These are phyloP conservation scores for Colletotrichum lini DNA, from an alignment of 2,329 filamentous ascomycete species.

Conservation along the genomic window DNA sequence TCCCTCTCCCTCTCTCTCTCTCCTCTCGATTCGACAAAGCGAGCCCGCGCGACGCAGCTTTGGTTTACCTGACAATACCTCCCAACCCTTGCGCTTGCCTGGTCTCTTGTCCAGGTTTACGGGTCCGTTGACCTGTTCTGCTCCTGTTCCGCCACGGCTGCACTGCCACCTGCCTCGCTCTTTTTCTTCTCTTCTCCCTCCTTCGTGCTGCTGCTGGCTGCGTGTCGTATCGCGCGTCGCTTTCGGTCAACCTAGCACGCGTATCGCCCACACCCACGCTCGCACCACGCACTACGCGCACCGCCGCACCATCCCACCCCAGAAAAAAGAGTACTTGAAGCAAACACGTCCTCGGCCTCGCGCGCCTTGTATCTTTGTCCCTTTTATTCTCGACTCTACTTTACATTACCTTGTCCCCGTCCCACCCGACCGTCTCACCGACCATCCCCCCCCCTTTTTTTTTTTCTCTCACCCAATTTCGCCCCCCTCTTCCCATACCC, in stretches of 20 bases:
- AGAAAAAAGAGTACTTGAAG: conserved; percentile 42
- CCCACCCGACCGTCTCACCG: conserved; percentile 12
- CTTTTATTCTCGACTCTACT: conserved; percentile 33
- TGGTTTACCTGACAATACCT: conserved; percentile 9
- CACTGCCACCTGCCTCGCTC: conserved; percentile 22
- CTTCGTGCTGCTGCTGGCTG: not conserved
- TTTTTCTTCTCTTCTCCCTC: not conserved
- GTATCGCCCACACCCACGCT: conserved; percentile 5
- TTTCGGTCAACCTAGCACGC: conserved; percentile 25
- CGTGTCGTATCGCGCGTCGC: conserved; percentile 31
- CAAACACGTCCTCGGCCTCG: conserved; percentile 42
- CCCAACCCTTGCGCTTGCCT: conserved; percentile 9
- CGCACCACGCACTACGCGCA: not conserved
- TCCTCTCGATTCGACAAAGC: conserved; percentile 3
- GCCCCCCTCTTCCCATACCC: conserved; percentile 8
- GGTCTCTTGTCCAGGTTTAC: conserved; percentile 4
- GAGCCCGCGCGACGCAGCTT: conserved; percentile 10
- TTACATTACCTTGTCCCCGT: not conserved
- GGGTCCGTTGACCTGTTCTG: not conserved
- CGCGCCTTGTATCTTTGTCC: conserved; percentile 43
- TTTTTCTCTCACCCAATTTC: not conserved
- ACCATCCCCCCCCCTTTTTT: conserved; percentile 4
- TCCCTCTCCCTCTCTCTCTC: no score
- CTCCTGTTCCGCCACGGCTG: conserved; percentile 14
- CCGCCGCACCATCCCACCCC: conserved; percentile 13